A percentile compares a stretch with the other conserved stretches of the same genome.
Conservation (phyloP, 371 early-diverging fungal species). For the Smittium culicis region DNA sequence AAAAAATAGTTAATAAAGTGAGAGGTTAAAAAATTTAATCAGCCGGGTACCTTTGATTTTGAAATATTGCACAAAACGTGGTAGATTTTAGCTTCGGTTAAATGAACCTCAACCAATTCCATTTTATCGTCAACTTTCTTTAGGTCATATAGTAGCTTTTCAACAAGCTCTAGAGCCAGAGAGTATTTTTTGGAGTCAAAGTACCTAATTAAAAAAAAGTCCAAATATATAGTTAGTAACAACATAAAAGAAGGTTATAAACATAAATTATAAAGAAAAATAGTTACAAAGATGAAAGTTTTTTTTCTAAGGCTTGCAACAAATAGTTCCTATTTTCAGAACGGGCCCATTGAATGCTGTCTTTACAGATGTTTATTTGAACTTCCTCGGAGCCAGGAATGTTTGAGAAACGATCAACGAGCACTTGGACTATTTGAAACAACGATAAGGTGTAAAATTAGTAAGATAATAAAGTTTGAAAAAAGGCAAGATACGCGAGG, state of each 20-base stretch:
- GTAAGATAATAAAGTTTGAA: background rate
- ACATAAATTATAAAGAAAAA: too few species aligned
- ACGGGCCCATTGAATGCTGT: constrained; percentile 82
- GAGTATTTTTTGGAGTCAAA: constrained; percentile 88
- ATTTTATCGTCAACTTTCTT: constrained; percentile 97
- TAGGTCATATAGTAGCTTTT: constrained; percentile 76
- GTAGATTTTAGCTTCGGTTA: constrained; percentile 88
- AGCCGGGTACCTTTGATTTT: constrained; percentile 41
- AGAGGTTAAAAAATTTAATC: background rate
- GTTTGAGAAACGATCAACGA: constrained; percentile 77
- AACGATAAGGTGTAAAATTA: background rate
- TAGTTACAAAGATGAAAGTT: constrained; percentile 55
- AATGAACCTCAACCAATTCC: constrained; percentile 90
- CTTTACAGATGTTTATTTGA: constrained; percentile 84
- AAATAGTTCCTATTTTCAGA: constrained; percentile 84
- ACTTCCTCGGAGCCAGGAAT: constrained; percentile 75
- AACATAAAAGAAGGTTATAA: constrained; percentile 20
- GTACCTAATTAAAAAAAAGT: constrained; percentile 26
- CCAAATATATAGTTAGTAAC: constrained; percentile 7
- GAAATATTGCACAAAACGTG: constrained; percentile 87
- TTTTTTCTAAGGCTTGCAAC: constrained; percentile 85
- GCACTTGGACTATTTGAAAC: constrained; percentile 40
- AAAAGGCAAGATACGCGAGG: background rate
- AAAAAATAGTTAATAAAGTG: background rate
- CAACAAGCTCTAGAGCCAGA: constrained; percentile 74